Evolutionary conservation across 1,139 yeast genomes (phyloP), one percentile per base, ranked within the genome.

Genomic region (Geotrichum europaeum): DNA sequence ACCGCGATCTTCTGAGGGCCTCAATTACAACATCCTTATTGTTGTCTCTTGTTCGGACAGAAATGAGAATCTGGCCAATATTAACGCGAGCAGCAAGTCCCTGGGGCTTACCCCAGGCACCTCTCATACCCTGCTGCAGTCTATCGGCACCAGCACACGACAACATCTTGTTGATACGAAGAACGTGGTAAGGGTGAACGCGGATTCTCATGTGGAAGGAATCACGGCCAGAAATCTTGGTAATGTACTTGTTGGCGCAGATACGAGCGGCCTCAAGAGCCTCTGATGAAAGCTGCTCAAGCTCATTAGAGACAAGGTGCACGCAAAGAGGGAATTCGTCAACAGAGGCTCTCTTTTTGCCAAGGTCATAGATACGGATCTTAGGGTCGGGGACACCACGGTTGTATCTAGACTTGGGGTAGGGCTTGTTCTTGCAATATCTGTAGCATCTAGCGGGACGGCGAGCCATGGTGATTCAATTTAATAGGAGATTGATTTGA

Each of bases 371-470:
- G 82, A 95, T 91, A 84, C 98, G 89, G 81, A 94, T 91, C 89
- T 94, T 94, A 75, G 99, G 86, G 82, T 94, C 99, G 82, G 99
- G 99, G 79, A 94, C 99, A 84, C 97, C 98, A 87, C 99, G 92
- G 91, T 94, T 94, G 91, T 91, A 94, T 84, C 99, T 90, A 77
- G 98, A 92, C 87, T 94, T 94, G 84, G 99, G 99, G 90, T 85
- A 94, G 77, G 99, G 99, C 87, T 94, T 94, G 96, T 95, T 95
- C 90, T 95, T 94, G 87, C 97, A 95, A 96, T 92, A 94, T 86
- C 99, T 91, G 97, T 94, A 94, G 87, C 99, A 94, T 87, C 98
- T 90, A 87, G 99, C 99, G 83, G 99, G 99, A 89, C 99, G 94
- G 85, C 99, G 92, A 81, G 99, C 98, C 99, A 94, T 94, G 80